Percentiles rank a stretch among this genome's conserved stretches.
phyloP scores from a whole-genome alignment of 1,284 basidiomycete genomes.

The Porodaedalea pini region DNA sequence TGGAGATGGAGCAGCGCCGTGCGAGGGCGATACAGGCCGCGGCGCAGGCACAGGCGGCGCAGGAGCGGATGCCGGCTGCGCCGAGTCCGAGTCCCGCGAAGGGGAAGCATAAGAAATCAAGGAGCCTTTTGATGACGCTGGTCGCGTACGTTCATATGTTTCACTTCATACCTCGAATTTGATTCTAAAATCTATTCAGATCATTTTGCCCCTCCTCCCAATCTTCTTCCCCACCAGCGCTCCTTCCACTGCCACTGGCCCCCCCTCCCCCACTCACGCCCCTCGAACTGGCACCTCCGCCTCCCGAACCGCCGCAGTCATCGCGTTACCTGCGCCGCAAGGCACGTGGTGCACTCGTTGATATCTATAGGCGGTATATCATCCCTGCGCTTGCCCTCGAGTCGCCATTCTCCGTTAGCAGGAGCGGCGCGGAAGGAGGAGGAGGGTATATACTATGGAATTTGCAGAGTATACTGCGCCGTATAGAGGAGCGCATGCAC shows the following conservation, averaged over 20 bases:
- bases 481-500: slow-evolving; percentile 45
- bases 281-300: neutral
- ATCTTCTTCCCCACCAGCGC: slow-evolving; percentile 25
- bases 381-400: slow-evolving; percentile 38
- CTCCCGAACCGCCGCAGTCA: slow-evolving; percentile 15
- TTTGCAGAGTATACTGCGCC: slow-evolving; percentile 49
- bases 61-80: slow-evolving; percentile 2
- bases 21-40: slow-evolving; percentile 24
- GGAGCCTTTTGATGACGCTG: slow-evolving; percentile 62
- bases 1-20: slow-evolving; percentile 37
- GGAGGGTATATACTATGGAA: slow-evolving; percentile 52
- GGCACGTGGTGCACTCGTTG: slow-evolving; percentile 72
- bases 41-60: slow-evolving; percentile 21
- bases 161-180: neutral
- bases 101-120: slow-evolving; percentile 50
- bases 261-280: slow-evolving; percentile 21
- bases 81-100: slow-evolving; percentile 19
- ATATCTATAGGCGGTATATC: slow-evolving; percentile 69
- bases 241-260: slow-evolving; percentile 26
- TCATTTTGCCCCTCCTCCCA: slow-evolving; percentile 35
- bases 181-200: slow-evolving; percentile 26
- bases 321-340: slow-evolving; percentile 49
- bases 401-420: neutral
- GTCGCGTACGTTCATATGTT: slow-evolving; percentile 47
- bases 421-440: slow-evolving; percentile 29